Base-by-base conservation (phyloP, 2,329 filamentous ascomycete genomes). In the Cadophora sp. region DNA sequence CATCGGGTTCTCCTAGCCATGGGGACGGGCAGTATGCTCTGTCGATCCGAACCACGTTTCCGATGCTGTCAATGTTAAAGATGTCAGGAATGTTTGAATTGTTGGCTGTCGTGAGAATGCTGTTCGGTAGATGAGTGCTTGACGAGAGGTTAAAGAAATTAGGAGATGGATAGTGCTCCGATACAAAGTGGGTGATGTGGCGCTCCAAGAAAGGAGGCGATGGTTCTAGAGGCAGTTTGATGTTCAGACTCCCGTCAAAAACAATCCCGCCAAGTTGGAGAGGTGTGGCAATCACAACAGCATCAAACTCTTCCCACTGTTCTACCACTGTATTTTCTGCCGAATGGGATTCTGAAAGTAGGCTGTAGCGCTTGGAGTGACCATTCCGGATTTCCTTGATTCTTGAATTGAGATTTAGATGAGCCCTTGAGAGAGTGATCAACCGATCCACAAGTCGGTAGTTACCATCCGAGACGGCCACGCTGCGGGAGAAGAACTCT, bases 391-490 rank as follows among this genome's bases (percentile, higher is more conserved):
- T 62, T 18, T 39, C 47, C 18, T 53, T 51, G 13, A 62, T 27
- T 9, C 9, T 39, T 6, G 43, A 22, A 16, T 39, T 36, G 3
- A 53, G 27, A n/a, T 48, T 50, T 45, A 62, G 8, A 8, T 41
- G 16, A 9, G 59, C 59, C 6, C 24, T 39, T 0, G 59, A 62
- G 18, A 62, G 47, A 4, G n/a, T 36, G 13, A 53, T 53, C 22
- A 62, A n/a, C 11, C 59, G 16, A 39, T 62, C 59, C 7, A 51
- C 33, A 36, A 62, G 45, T 36, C 59, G 45, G 27, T 3, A 13
- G 14, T 53, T 53, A 7, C 59, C 59, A 13, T n/a, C 59, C n/a
- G 4, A 4, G 18, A 53, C 30, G 14, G n/a, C 14, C 3, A 53
- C 20, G 3, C 14, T 53, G 1, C 33, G 27, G 7, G 45, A 24